Percentiles rank a stretch among this genome's conserved stretches.
Conservation (phyloP, 2,329 filamentous ascomycete genomes). For the Cladophialophora immunda region DNA sequence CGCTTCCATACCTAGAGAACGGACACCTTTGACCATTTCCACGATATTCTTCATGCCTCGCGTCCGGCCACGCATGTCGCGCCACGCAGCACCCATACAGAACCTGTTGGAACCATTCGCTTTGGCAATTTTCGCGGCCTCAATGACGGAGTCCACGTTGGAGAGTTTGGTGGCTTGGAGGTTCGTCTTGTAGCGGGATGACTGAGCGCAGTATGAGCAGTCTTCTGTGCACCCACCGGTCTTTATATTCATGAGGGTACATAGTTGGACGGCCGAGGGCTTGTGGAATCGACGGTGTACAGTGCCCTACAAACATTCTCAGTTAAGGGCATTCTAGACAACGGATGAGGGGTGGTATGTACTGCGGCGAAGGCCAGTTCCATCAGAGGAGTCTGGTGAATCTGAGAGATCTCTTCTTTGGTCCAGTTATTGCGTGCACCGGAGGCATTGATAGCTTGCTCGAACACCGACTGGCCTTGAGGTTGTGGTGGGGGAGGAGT, state of each 20-base stretch:
- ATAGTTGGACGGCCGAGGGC: conserved; percentile 85
- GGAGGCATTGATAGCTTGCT: conserved; percentile 66
- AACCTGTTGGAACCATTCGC: conserved; percentile 88
- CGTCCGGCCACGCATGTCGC: conserved; percentile 91
- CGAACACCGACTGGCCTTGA: conserved; percentile 42
- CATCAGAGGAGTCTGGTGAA: conserved; percentile 83
- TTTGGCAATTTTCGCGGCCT: conserved; percentile 78
- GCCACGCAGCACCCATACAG: conserved; percentile 95
- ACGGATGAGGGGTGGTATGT: conserved; percentile 45
- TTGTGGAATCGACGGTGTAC: conserved; percentile 87
- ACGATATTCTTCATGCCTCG: conserved; percentile 84
- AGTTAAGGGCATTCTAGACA: conserved; percentile 2
- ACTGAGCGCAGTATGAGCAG: conserved; percentile 92
- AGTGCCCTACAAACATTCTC: conserved; percentile 63
- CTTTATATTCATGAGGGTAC: conserved; percentile 96
- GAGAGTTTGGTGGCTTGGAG: conserved; percentile 78
- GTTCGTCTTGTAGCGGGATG: conserved; percentile 79
- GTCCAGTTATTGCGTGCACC: conserved; percentile 78
- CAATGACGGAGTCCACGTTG: conserved; percentile 80
- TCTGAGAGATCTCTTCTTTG: conserved; percentile 78
- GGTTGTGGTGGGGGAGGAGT: conserved; percentile 35
- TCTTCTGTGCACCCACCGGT: conserved; percentile 92
- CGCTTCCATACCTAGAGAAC: conserved; percentile 83
- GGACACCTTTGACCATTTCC: conserved; percentile 83
- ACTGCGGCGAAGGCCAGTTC: conserved; percentile 80